phyloP scores from a whole-genome alignment of 2,329 filamentous ascomycete genomes.

The Paecilomyces sp. region DNA sequence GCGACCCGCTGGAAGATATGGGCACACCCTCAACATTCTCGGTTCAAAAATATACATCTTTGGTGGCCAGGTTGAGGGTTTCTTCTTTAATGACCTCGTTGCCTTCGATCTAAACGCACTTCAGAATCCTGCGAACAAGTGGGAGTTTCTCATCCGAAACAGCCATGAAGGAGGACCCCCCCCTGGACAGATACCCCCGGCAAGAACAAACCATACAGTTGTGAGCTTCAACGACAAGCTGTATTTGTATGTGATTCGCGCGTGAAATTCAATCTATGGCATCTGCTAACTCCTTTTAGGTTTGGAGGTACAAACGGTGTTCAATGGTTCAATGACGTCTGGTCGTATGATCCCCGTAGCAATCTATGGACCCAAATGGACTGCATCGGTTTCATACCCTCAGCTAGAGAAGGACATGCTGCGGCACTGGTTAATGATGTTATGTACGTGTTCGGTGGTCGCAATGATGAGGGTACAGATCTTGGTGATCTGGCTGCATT shows the following conservation, averaged over 20 bases:
- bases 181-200: constrained; percentile 66
- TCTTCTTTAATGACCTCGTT: constrained; percentile 94
- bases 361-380: constrained; percentile 86
- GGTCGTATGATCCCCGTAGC: constrained; percentile 79
- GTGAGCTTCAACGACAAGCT: constrained; percentile 89
- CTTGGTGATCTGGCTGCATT: constrained; percentile 88
- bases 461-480: constrained; percentile 87
- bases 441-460: constrained; percentile 98
- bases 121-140: constrained; percentile 82
- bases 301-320: constrained; percentile 96
- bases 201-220: constrained; percentile 89
- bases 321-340: constrained; percentile 98
- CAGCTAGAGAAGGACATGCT: constrained; percentile 87
- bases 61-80: constrained; percentile 92
- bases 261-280: not conserved
- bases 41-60: constrained; percentile 98
- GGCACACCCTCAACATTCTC: constrained; percentile 91
- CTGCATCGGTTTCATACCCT: constrained; percentile 95
- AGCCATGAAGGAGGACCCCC: constrained; percentile 52
- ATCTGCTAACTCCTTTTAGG: constrained; percentile 38
- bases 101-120: constrained; percentile 94
- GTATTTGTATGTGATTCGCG: constrained; percentile 62
- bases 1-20: constrained; percentile 83
- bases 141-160: constrained; percentile 84
- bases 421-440: constrained; percentile 91